Evolutionary conservation across 1,284 basidiomycete species (phyloP), one percentile per base, ranked within the genome.

Genomic region (Cryptococcus jaspeensis): DNA sequence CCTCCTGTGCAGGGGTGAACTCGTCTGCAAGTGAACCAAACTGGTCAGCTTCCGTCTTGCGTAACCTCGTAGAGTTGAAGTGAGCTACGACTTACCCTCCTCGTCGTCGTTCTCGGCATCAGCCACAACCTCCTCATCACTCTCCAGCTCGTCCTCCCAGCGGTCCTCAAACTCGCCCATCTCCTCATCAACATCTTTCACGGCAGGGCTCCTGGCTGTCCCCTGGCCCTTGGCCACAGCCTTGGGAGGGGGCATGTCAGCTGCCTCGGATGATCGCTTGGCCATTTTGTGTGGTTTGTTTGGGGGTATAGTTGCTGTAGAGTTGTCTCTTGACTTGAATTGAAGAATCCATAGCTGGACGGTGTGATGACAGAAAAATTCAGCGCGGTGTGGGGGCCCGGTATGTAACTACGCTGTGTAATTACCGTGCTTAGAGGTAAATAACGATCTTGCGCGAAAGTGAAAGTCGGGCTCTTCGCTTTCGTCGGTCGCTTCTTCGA

Each of bases 141-240:
- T 77, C 57, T 79, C 76, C 46, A 79, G 67, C 60, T 83, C 82
- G 60, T 83, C 80, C 64, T 83, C 82, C 72, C 80, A 82, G 52
- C 78, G 72, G 66, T 83, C 82, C 69, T 83, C 83, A 61, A 83
- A 83, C 73, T 83, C 82, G 58, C 82, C 83, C 81, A 83, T 83
- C 35, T 77, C 81, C 43, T 82, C 81, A 53, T 80, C 79, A 41
- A 53, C 50, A 22, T 69, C 72, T 16, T 63, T 61, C 20, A 45
- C 58, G 9, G 43, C 61, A 3, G 51, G 52, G 16, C 54, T 53
- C 55, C 70, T 58, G 37, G 71, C 70, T 11, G 66, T 70, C 32
- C 58, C 66, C 58, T 72, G 65, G 0, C 71, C 73, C 39, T 51
- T 58, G 11, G 63, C 70, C 5, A 65, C 64, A 2, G 67, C 58